phyloP scores from a whole-genome alignment of 2,329 filamentous ascomycete species.

The Sporothrix variecibatus region DNA sequence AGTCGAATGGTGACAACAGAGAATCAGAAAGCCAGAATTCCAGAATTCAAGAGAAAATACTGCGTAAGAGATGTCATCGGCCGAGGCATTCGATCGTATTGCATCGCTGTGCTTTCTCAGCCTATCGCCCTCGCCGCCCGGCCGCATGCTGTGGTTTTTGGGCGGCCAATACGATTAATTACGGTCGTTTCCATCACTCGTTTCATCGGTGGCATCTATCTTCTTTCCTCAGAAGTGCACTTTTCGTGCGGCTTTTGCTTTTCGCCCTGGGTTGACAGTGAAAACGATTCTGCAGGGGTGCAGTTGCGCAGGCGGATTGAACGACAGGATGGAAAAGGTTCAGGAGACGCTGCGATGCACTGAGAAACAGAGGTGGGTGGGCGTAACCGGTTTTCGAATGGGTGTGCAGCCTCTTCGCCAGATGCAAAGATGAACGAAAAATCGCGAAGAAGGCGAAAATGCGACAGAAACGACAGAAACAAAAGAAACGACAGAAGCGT shows the following conservation, averaged over 20 bases:
- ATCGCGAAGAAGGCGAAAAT: not conserved
- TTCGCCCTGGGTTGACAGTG: not conserved
- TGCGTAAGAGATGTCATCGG: not conserved
- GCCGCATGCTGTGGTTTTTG: not conserved
- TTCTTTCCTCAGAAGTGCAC: not conserved
- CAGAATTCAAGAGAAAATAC: not conserved
- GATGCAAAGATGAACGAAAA: not conserved
- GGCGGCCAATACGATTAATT: not conserved
- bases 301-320: constrained; percentile 13
- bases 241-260: not conserved
- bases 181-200: not conserved
- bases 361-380: constrained; percentile 5
- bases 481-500: not conserved
- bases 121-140: not conserved
- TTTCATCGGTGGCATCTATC: not conserved
- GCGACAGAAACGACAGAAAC: not conserved
- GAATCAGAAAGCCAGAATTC: not conserved
- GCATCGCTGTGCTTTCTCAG: not conserved
- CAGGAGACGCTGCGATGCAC: not conserved
- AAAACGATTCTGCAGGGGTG: not conserved
- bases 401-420: constrained; percentile 5
- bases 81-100: not conserved
- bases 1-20: not conserved
- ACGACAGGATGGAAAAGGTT: not conserved
- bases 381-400: constrained; percentile 18